Conservation (phyloP, 768 basidiomycete species). For the Mycena pura region DNA sequence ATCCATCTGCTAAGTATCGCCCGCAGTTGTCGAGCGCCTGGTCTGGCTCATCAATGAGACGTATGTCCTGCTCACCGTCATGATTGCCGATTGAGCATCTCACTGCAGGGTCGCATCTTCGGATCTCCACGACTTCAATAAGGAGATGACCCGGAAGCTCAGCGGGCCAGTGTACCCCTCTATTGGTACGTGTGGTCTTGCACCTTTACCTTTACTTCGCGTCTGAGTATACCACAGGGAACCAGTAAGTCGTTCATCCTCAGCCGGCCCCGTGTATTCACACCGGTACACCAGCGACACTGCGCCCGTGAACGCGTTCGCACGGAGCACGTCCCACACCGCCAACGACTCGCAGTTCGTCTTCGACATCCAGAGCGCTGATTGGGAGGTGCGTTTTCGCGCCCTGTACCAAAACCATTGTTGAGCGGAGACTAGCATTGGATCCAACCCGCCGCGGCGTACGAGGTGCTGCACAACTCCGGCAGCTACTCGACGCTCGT, state of each 20-base stretch:
- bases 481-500: conserved; percentile 61
- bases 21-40: too few species aligned
- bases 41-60: conserved; percentile 55
- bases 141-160: conserved; percentile 49
- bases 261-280: background rate
- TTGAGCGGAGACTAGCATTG: conserved; percentile 42
- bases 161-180: conserved; percentile 53
- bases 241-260: conserved; percentile 48
- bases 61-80: conserved; percentile 30
- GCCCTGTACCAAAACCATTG: background rate
- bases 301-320: conserved; percentile 65
- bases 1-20: conserved; percentile 52
- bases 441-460: conserved; percentile 51
- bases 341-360: conserved; percentile 57
- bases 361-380: conserved; percentile 56
- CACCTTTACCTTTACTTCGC: background rate
- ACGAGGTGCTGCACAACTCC: conserved; percentile 52
- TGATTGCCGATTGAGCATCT: background rate
- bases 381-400: conserved; percentile 52
- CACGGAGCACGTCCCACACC: conserved; percentile 54
- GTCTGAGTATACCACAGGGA: conserved; percentile 41
- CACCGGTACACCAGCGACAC: conserved; percentile 49
- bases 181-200: conserved; percentile 44
- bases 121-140: conserved; percentile 54
- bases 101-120: conserved; percentile 47